These are phyloP conservation scores for Tuber brumale DNA, from an alignment of 495 filamentous ascomycete genomes.

Conservation along the genomic window DNA sequence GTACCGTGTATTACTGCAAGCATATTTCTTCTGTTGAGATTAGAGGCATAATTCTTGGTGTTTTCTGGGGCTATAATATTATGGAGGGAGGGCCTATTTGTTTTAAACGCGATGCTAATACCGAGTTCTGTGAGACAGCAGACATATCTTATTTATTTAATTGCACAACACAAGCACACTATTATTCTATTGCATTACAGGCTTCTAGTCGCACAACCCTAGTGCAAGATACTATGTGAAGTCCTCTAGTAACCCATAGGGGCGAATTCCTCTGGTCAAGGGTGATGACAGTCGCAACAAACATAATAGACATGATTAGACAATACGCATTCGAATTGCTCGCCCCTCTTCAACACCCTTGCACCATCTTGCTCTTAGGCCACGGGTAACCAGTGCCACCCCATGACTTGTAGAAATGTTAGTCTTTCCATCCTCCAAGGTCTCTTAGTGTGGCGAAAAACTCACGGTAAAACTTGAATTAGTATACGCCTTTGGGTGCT, in stretches of 20 bases:
- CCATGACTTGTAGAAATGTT: conserved; percentile 43
- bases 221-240: neutral
- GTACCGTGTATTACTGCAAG: neutral
- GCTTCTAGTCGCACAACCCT: neutral
- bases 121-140: neutral
- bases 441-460: neutral
- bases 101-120: neutral
- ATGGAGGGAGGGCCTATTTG: neutral
- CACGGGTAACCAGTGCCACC: conserved; percentile 47
- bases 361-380: conserved; percentile 50
- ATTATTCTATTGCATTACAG: neutral
- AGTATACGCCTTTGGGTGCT: conserved; percentile 57
- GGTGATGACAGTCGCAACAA: neutral
- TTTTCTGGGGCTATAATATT: neutral
- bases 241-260: neutral
- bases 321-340: neutral
- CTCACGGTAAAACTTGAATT: conserved; percentile 58
- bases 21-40: neutral
- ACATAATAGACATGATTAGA: neutral
- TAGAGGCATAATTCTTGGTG: neutral
- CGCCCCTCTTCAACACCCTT: conserved; percentile 43
- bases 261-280: neutral
- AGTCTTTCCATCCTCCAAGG: neutral
- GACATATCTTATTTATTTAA: neutral
- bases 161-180: neutral